These are phyloP conservation scores for Syzygium syzygioides DNA, from an alignment of 441 rosid species.

Conservation along the genomic window DNA sequence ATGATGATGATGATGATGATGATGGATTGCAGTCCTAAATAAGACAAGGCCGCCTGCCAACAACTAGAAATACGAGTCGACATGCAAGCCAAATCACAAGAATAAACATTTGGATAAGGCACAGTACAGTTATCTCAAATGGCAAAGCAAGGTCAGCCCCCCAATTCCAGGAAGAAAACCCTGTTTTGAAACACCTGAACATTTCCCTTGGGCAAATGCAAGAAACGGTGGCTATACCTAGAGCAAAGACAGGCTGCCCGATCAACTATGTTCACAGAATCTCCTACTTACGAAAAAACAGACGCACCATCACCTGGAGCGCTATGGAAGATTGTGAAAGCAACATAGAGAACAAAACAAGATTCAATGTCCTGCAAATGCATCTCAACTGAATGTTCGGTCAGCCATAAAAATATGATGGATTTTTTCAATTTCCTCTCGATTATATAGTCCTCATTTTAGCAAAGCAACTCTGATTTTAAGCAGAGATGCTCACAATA, in stretches of 20 bases:
- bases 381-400: neutral
- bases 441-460: neutral
- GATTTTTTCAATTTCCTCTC: neutral
- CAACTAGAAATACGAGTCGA: neutral
- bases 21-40: neutral
- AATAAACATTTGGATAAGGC: neutral
- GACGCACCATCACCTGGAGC: neutral
- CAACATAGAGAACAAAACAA: neutral
- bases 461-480: neutral
- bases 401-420: neutral
- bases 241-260: neutral
- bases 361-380: neutral
- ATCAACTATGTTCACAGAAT: neutral
- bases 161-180: neutral
- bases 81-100: neutral
- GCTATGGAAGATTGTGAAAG: neutral
- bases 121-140: neutral
- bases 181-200: neutral
- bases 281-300: neutral
- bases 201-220: neutral
- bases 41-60: neutral
- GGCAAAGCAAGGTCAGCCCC: neutral
- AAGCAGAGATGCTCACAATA: neutral
- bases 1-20: neutral
- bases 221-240: neutral